phyloP scores from a whole-genome alignment of 2,329 filamentous ascomycete species.

The Talaromyces sp. region DNA sequence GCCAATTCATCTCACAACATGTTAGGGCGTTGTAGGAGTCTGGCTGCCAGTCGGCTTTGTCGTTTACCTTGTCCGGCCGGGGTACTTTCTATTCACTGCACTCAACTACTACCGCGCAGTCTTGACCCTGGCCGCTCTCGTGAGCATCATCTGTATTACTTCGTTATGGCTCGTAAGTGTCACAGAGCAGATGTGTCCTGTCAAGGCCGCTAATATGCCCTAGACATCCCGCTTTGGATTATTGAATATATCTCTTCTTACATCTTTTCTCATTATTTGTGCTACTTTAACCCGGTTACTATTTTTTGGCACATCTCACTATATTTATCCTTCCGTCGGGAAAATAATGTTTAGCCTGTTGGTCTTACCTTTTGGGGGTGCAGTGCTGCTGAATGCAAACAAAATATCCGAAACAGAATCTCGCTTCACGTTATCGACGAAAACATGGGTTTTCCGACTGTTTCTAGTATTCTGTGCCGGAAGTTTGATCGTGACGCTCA shows the following conservation, averaged over 20 bases:
- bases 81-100: constrained; percentile 34
- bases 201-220: not conserved
- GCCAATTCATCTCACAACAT: not conserved
- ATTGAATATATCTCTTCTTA: constrained; percentile 33
- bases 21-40: constrained; percentile 29
- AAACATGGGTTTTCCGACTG: constrained; percentile 28
- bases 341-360: constrained; percentile 25
- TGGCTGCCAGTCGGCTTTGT: constrained; percentile 30
- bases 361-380: constrained; percentile 22
- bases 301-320: constrained; percentile 26
- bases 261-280: constrained; percentile 29
- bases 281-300: constrained; percentile 25
- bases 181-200: not conserved
- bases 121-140: not conserved
- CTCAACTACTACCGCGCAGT: constrained; percentile 9
- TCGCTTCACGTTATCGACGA: constrained; percentile 8
- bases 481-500: constrained; percentile 34
- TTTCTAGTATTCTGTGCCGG: constrained; percentile 39
- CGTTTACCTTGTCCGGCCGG: constrained; percentile 29
- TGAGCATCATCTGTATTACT: not conserved
- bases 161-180: not conserved
- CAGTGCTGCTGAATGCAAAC: constrained; percentile 21
- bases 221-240: constrained; percentile 37
- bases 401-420: not conserved
- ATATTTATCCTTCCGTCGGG: constrained; percentile 23